Base-by-base conservation (phyloP, 2,329 filamentous ascomycete species). In the Harringtonia lauricola region DNA sequence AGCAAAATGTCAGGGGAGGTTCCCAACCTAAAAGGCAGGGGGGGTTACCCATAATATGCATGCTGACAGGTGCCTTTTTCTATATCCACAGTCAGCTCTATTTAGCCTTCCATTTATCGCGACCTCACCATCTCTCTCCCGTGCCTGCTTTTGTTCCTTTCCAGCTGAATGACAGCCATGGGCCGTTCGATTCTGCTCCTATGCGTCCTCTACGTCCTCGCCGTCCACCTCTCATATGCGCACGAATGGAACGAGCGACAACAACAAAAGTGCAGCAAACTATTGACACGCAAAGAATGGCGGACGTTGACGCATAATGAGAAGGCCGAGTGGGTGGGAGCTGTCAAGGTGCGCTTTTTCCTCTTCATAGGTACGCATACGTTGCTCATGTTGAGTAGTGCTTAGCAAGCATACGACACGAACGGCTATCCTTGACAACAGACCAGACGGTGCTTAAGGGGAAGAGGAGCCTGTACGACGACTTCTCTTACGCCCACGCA, bases 381-480 rank as follows among this genome's bases (percentile, higher is more conserved):
- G 17, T 13, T 41, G 8, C 39, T 41, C 10, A 41, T 8, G 6
- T n/a, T 3, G 12, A 21, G 15, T 22, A 41, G 39, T 41, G 39
- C 22, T 14, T 41, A 17, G 18, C 39, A 33, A 41, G 17, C 12
- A 41, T 41, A 9, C 39, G 18, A 13, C 28, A 41, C 30, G 39
- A 41, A 31, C 28, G 39, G 17, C 39, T 41, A 4, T 41, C 39
- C 39, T 41, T 41, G 14, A 21, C 39, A 8, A 18, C n/a, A 18
- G 17, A 41, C 15, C 39, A 33, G 39, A 41, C 28, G 29, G 13
- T 41, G 4, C 39, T 41, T 9, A 17, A 33, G 28, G 39, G 39
- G 5, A 33, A 41, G 30, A 31, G 39, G 18, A 41, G 39, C 19
- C 30, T 41, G 18, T 41, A 41, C 39, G 39, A 41, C 29, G 39